These are phyloP conservation scores for Pichia sp. DNA, from an alignment of 1,139 yeast species.

Conservation along the genomic window DNA sequence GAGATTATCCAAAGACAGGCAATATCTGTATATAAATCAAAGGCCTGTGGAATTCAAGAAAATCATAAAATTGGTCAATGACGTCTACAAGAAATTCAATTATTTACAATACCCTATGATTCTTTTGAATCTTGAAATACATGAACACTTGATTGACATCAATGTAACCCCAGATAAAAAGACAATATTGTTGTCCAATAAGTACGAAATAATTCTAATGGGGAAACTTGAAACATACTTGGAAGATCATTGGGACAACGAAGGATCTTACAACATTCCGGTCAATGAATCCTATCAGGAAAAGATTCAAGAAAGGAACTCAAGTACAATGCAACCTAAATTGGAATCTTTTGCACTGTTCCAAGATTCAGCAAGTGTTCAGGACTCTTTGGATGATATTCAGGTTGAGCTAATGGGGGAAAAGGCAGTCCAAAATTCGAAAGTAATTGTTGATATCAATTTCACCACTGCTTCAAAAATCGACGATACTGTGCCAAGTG, in stretches of 20 bases:
- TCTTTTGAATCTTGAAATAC: slow-evolving; percentile 54
- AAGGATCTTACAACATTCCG: slow-evolving; percentile 43
- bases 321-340: slow-evolving; percentile 11
- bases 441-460: neutral
- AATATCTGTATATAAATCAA: slow-evolving; percentile 63
- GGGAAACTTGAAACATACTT: slow-evolving; percentile 47
- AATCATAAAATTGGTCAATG: slow-evolving; percentile 60
- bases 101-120: slow-evolving; percentile 72
- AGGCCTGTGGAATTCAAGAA: slow-evolving; percentile 66
- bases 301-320: slow-evolving; percentile 11
- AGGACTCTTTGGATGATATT: neutral
- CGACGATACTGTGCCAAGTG: no score
- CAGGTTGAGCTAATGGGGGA: slow-evolving; percentile 8
- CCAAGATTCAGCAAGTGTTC: neutral
- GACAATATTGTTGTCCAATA: slow-evolving; percentile 58
- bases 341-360: slow-evolving; percentile 15
- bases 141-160: slow-evolving; percentile 58
- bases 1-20: slow-evolving; percentile 67
- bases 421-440: slow-evolving; percentile 2
- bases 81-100: slow-evolving; percentile 66
- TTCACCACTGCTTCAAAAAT: neutral
- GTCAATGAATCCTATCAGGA: slow-evolving; percentile 15
- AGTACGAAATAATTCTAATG: slow-evolving; percentile 48
- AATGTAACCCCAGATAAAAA: slow-evolving; percentile 92
- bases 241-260: slow-evolving; percentile 40